phyloP scores from a whole-genome alignment of 192 early-diverging fungal species.

The Entomortierella beljakovae region DNA sequence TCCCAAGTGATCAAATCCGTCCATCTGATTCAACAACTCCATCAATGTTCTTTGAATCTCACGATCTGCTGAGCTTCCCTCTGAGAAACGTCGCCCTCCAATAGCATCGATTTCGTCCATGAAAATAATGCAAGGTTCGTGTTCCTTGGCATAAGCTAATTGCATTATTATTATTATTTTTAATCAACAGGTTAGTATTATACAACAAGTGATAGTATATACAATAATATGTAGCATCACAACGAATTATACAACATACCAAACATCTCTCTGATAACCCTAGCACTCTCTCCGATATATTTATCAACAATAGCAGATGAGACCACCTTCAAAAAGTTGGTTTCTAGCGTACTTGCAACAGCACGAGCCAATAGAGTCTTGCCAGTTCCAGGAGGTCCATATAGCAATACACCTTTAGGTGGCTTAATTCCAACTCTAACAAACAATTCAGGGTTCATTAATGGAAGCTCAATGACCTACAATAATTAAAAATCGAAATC shows the following conservation, averaged over 20 bases:
- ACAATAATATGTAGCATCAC: too few species aligned
- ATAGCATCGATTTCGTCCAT: slow-evolving; percentile 99
- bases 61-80: slow-evolving; percentile 99
- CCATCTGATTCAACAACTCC: slow-evolving; percentile 99
- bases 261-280: slow-evolving; percentile 99
- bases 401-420: slow-evolving; percentile 97
- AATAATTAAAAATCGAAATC: neutral
- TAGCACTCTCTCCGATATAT: slow-evolving; percentile 99
- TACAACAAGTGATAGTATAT: too few species aligned
- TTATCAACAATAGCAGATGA: slow-evolving; percentile 99
- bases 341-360: slow-evolving; percentile 96
- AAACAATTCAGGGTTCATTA: slow-evolving; percentile 99
- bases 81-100: slow-evolving; percentile 97
- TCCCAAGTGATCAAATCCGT: slow-evolving; percentile 98
- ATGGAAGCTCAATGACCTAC: slow-evolving; percentile 96
- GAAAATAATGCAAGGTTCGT: slow-evolving; percentile 99
- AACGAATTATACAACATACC: slow-evolving; percentile 71
- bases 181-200: too few species aligned
- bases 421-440: slow-evolving; percentile 97
- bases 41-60: slow-evolving; percentile 99
- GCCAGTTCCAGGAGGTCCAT: slow-evolving; percentile 97
- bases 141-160: slow-evolving; percentile 93
- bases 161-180: neutral
- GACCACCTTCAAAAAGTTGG: slow-evolving; percentile 99
- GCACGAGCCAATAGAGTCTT: slow-evolving; percentile 98